Evolutionary conservation across 495 filamentous ascomycete genomes (phyloP), one percentile per base, ranked within the genome.

Genomic region (Penicillium dipodomyicola): DNA sequence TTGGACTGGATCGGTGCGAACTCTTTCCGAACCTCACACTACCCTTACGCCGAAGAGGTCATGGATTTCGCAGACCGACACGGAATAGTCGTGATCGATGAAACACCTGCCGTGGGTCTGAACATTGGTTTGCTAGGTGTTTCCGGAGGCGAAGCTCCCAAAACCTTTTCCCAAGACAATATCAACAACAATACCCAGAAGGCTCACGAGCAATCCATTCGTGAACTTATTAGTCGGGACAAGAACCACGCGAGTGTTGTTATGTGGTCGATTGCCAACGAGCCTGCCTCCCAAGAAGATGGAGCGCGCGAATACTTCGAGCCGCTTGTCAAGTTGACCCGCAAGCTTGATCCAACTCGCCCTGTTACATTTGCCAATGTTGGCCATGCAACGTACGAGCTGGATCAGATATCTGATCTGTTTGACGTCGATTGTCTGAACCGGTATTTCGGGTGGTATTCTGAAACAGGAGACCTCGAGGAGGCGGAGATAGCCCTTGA

Each of bases 1-100:
- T 30, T 65, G 42, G 45, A 62, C 22, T 65, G 63, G 63, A 59
- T 62, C 2, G 63, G 63, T 3, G 63, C 63, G 4, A 65, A 62
- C 49, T 65, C 63, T 8, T 62, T 65, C 59, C 63, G 63, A 2
- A 65, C 63, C 1, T 62, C 59, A 25, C 63, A 65, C 43, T 65
- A 65, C 17, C 63, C 63, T 0, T 65, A 65, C 47, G 63, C 63
- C 1, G 63, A 65, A 23, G 63, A 65, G 19, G 60, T 65, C 6
- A 59, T 65, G 59, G 63, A 65, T 1, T 65, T 60, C 30, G 57
- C 55, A 3, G 55, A 57, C 15, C 43, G 51, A 19, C 10, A 53
- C 27, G 51, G 51, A 19, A 53, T 53, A n/a, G 51, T 53, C 4
- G 51, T 53, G 1, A 45, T 53, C n/a, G 51, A 53, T 8, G 51